Percentiles rank a stretch among this genome's conserved stretches.
Conservation (phyloP, 805 yeast species). For the Candida dajiaensis region DNA sequence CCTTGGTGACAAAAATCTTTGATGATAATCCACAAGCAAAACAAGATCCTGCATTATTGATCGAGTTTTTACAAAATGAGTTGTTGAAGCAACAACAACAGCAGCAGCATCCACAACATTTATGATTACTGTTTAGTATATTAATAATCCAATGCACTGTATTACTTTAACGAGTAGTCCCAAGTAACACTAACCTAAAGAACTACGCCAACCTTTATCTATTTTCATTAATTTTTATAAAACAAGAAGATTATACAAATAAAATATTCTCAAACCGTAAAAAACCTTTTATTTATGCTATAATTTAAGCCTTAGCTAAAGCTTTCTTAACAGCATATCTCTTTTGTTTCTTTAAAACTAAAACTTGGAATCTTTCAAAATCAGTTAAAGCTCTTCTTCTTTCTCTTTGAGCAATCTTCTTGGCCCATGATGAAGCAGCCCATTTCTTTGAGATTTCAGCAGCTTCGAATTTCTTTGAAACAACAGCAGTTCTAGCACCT, state of each 20-base stretch:
- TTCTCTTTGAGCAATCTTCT: constrained; percentile 93
- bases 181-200: background rate
- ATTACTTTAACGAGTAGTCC: background rate
- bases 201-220: too few relatives aligned
- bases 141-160: background rate
- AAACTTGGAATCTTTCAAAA: constrained; percentile 99
- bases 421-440: constrained; percentile 94
- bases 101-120: background rate
- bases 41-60: constrained; percentile 15
- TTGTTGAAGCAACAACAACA: background rate
- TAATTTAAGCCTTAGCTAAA: constrained; percentile 82
- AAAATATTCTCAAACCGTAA: constrained; percentile 1
- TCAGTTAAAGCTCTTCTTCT: constrained; percentile 91
- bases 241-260: constrained; percentile 13
- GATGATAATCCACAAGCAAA: constrained; percentile 17
- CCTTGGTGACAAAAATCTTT: constrained; percentile 18
- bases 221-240: constrained; percentile 4
- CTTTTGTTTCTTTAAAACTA: constrained; percentile 96
- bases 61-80: constrained; percentile 16
- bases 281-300: constrained; percentile 10
- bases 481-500: constrained; percentile 84
- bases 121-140: too few relatives aligned
- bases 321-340: constrained; percentile 93
- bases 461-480: constrained; percentile 90
- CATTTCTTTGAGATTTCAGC: constrained; percentile 85